Evolutionary conservation across 1,284 basidiomycete species (phyloP).

Genomic region (Schizopora paradoxa): DNA sequence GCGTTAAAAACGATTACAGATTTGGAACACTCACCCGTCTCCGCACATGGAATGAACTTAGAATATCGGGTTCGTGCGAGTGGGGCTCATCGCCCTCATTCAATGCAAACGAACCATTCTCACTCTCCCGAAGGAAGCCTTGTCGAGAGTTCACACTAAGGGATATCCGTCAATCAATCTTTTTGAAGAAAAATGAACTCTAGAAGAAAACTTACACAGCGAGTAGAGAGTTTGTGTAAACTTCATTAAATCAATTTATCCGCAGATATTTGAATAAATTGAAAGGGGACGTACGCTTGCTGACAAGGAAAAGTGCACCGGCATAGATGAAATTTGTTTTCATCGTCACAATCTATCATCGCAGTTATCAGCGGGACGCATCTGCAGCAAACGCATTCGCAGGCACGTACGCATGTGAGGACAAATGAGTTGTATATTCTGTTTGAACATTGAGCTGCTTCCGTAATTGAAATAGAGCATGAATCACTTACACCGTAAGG

Average conservation of each 20-base stretch:
- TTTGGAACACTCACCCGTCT: too few species aligned
- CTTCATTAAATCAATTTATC: neutral
- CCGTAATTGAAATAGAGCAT: neutral
- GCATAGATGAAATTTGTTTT: slow-evolving; percentile 6
- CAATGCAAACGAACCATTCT: slow-evolving; percentile 1
- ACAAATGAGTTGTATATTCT: slow-evolving; percentile 6
- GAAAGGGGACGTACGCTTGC: slow-evolving; percentile 5
- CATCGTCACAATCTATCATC: slow-evolving; percentile 3
- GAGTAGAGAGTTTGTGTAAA: slow-evolving; percentile 8
- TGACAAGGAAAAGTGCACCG: slow-evolving; percentile 6
- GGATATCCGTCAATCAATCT: neutral
- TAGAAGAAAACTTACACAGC: slow-evolving; percentile 3
- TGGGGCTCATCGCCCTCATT: too few species aligned
- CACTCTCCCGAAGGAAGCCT: neutral
- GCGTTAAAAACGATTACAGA: too few species aligned
- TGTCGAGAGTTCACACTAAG: slow-evolving; percentile 5
- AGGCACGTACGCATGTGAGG: slow-evolving; percentile 6
- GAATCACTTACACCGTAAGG: slow-evolving; percentile 6
- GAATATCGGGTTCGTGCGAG: too few species aligned
- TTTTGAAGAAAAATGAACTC: neutral
- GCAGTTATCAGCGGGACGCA: neutral
- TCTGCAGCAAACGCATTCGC: too few species aligned
- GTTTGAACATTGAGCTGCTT: neutral
- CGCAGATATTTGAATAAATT: too few species aligned
- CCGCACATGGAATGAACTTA: too few species aligned